A percentile compares a stretch with the other conserved stretches of the same genome.
Conservation (phyloP, 202 grass and related monocot species). For the Panicum virgatum region DNA sequence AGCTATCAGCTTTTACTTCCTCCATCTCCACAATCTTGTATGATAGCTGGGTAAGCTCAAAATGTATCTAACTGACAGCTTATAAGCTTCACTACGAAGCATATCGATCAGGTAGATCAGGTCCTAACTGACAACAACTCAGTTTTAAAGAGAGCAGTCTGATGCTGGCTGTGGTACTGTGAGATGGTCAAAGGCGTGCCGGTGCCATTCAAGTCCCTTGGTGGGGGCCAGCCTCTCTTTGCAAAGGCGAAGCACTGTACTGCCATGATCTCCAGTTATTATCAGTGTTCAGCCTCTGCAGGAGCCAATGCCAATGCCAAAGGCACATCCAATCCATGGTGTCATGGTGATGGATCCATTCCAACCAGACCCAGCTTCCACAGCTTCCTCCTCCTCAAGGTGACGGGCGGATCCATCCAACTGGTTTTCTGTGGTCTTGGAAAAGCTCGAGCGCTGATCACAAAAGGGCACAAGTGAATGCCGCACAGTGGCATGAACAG, state of each 20-base stretch:
- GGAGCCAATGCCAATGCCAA: slow-evolving; percentile 40
- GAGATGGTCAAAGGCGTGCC: slow-evolving; percentile 48
- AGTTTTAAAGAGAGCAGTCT: neutral
- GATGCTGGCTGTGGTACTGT: slow-evolving; percentile 38
- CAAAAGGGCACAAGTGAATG: slow-evolving; percentile 40
- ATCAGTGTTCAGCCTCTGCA: slow-evolving; percentile 22
- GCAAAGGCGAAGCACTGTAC: slow-evolving; percentile 37
- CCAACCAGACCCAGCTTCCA: slow-evolving; percentile 23
- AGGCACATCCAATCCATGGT: slow-evolving; percentile 24
- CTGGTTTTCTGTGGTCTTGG: slow-evolving; percentile 38
- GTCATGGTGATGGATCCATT: slow-evolving; percentile 2
- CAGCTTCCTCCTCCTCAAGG: slow-evolving; percentile 26
- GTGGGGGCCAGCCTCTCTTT: slow-evolving; percentile 20
- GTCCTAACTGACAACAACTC: slow-evolving; percentile 8
- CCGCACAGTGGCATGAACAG: slow-evolving; percentile 35
- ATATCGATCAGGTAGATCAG: neutral
- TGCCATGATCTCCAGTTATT: slow-evolving; percentile 47
- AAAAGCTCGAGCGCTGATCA: slow-evolving; percentile 39
- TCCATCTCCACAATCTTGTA: neutral
- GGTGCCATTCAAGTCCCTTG: slow-evolving; percentile 35
- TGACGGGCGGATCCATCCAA: slow-evolving; percentile 36
- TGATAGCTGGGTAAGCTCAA: neutral
- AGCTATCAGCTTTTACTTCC: neutral
- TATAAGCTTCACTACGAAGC: neutral
- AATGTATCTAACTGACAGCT: no score